phyloP scores from a whole-genome alignment of 192 early-diverging fungal species.

The Coemansia sp. region DNA sequence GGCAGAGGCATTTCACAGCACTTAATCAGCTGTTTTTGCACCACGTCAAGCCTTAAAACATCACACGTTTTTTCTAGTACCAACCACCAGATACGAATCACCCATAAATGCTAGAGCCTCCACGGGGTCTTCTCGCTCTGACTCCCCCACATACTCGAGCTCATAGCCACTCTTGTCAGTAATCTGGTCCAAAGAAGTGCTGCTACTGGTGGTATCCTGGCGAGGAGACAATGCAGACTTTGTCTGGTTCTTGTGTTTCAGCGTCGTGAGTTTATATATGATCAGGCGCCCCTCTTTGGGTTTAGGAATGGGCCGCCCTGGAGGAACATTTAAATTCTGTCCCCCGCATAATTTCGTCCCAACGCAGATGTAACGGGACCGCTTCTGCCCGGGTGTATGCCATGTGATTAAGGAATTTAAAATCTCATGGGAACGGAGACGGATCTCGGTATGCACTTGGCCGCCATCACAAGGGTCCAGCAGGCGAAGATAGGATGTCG shows the following conservation, averaged over 20 bases:
- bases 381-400: constrained; percentile 29
- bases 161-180: constrained; percentile 9
- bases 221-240: constrained; percentile 1
- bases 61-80: constrained; percentile 16
- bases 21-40: constrained; percentile 30
- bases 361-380: constrained; percentile 44
- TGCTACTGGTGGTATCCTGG: neutral
- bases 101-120: constrained; percentile 33
- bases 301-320: neutral
- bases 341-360: constrained; percentile 28
- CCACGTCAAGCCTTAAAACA: constrained; percentile 42
- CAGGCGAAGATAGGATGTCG: constrained; percentile 19
- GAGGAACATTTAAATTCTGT: neutral
- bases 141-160: constrained; percentile 50
- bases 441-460: constrained; percentile 12
- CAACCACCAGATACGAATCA: constrained; percentile 44
- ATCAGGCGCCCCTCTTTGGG: constrained; percentile 27
- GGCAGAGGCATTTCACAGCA: constrained; percentile 40
- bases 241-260: constrained; percentile 17
- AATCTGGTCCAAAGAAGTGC: neutral
- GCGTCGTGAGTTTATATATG: constrained; percentile 38
- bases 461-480: constrained; percentile 19
- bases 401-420: constrained; percentile 31
- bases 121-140: constrained; percentile 27
- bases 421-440: constrained; percentile 21